phyloP scores from a whole-genome alignment of 345 rosid species.

The Citrus australasica region DNA sequence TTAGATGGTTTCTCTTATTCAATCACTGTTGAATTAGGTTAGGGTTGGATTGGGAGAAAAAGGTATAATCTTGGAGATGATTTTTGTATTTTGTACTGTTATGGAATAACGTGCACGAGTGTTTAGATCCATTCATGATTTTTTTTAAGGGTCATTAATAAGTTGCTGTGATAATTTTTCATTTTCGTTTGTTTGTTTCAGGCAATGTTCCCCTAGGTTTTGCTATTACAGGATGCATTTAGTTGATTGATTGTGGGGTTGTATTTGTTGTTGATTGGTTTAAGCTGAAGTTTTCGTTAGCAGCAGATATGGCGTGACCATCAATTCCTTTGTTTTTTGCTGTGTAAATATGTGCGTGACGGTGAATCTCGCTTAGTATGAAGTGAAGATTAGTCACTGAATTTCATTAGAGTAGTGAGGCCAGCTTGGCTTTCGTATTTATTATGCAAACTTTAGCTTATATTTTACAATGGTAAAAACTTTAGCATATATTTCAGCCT shows the following conservation, averaged over 20 bases:
- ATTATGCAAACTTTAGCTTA: not conserved
- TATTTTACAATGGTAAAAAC: not conserved
- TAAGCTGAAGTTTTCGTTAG: not conserved
- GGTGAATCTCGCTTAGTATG: not conserved
- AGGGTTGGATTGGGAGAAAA: conserved; percentile 17
- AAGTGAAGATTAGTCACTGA: not conserved
- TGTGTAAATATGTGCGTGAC: not conserved
- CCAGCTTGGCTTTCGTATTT: not conserved
- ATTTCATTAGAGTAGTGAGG: not conserved
- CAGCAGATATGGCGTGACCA: not conserved
- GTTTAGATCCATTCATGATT: conserved; percentile 14
- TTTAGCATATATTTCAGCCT: not conserved
- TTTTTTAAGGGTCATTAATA: not conserved
- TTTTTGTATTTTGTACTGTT: not conserved
- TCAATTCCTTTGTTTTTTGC: not conserved
- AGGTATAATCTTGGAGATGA: not conserved
- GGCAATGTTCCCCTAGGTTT: not conserved
- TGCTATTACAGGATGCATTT: not conserved
- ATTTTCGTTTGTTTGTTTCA: not conserved
- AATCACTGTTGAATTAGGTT: not conserved
- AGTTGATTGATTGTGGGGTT: not conserved
- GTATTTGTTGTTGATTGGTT: not conserved
- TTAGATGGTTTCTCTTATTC: not conserved
- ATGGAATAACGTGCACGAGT: not conserved
- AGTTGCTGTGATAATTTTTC: not conserved